Base-by-base conservation (phyloP, 257 asterid species). In the Plantago major region DNA sequence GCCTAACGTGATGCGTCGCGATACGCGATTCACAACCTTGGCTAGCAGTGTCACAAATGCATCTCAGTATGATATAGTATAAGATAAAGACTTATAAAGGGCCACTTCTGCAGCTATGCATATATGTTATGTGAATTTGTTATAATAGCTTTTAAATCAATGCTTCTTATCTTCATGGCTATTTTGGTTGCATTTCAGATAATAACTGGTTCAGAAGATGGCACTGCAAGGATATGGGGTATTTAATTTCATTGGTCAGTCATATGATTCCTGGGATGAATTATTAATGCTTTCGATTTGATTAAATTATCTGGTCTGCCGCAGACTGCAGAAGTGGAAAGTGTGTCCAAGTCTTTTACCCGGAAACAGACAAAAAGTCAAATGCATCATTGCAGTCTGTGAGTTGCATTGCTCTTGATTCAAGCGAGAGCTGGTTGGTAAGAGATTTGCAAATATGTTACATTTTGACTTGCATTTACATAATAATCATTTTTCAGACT, bases 351-450 rank as follows among this genome's bases (percentile, higher is more conserved):
- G 78, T 77, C 59, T 76, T 89, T 60, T 76, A 76, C 72, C 88
- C 88, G 10, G 73, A 52, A 60, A 83, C 75, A 75, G 81, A 77
- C 62, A 75, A 76, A 80, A 75, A 46, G 63, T 60, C 59, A 13
- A 76, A 74, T 55, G 72, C 60, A 71, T 71, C 79, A 26, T 74
- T 60, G 78, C 77, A 89, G 45, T 69, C 80, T 66, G 81, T 86
- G 72, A 74, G 97, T 77, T 92, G 96, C 79, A 82, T 92, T 70
- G 86, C 95, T 50, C 84, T 92, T 60, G 97, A 92, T 82, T 81
- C 88, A 58, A 89, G 95, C 67, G 95, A 92, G 83, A 92, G 91
- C 83, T 92, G 99, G 99, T 76, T 92, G 97, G 99, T 92, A 83
- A 81, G 95, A 55, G 45, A 66, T 56, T 38, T 59, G 45, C 26